Base-by-base conservation (phyloP, 306 rosid species). In the Psophocarpus tetragonolobus region DNA sequence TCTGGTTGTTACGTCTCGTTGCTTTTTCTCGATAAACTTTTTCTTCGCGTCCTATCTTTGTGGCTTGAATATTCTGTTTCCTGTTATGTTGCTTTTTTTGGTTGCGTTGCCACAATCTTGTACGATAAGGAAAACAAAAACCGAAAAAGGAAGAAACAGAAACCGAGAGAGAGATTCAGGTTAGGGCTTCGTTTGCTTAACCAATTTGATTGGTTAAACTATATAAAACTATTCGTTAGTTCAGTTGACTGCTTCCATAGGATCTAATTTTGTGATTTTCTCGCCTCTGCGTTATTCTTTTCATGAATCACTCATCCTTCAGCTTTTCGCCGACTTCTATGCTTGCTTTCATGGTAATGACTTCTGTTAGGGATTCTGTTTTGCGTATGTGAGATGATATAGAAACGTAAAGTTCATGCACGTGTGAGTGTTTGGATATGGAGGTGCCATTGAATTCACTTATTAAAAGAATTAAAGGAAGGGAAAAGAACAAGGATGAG, bases 21-120 rank as follows among this genome's bases (percentile, higher is more conserved):
- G 61, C 53, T 53, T 63, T 7, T 73, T 41, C 29, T 38, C 23
- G 51, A 57, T 3, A 3, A 20, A 21, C 27, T 23, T 60, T 75
- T 38, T 26, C 69, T 57, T 50, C 20, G 39, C 33, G 67, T 57
- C 27, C 21, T 33, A 5, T 61, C 8, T 63, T 50, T 51, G 44
- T 71, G 15, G 32, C 50, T 51, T 70, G 54, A 71, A 69, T 53
- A 45, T 74, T 82, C 72, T 32, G 50, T 69, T 77, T 42, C 60
- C 50, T 4, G 4, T 21, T 70, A 9, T 42, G 12, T 45, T 71
- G 71, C 65, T 71, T 66, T 73, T 12, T 57, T 26, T 36, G 17
- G 29, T 18, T 78, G 32, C 29, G 38, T 73, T 83, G 10, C 32
- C 30, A 0, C 0, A 18, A 56, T 23, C 13, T 27, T 77, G 75